Conservation (phyloP, 495 filamentous ascomycete genomes). For the Tuber indicum region DNA sequence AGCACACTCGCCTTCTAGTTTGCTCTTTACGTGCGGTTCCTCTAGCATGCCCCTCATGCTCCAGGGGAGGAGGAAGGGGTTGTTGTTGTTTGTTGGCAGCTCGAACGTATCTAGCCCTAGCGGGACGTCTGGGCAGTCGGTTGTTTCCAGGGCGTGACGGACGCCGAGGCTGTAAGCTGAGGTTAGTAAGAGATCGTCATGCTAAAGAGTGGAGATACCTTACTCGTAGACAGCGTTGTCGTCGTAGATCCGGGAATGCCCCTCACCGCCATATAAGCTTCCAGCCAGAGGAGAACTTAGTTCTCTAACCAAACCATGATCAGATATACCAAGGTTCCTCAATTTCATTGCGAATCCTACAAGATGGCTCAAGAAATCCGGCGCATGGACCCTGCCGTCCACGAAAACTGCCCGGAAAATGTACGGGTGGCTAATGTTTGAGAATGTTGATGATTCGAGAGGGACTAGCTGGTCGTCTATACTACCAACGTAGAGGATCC, state of each 20-base stretch:
- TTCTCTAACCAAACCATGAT: slow-evolving; percentile 90
- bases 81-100: slow-evolving; percentile 52
- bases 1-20: slow-evolving; percentile 66
- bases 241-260: slow-evolving; percentile 88
- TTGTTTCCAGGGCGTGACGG: slow-evolving; percentile 78
- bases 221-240: slow-evolving; percentile 83
- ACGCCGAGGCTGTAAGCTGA: slow-evolving; percentile 60
- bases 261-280: slow-evolving; percentile 83
- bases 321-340: slow-evolving; percentile 81
- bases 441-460: slow-evolving; percentile 82
- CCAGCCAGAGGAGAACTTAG: slow-evolving; percentile 82
- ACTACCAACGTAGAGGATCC: slow-evolving; percentile 78
- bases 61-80: slow-evolving; percentile 87
- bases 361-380: slow-evolving; percentile 86
- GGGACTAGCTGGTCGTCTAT: slow-evolving; percentile 97
- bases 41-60: slow-evolving; percentile 88
- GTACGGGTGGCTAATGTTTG: slow-evolving; percentile 76
- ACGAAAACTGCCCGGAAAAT: slow-evolving; percentile 92
- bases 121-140: slow-evolving; percentile 51
- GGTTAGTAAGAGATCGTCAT: slow-evolving; percentile 15
- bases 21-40: slow-evolving; percentile 79
- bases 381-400: slow-evolving; percentile 83
- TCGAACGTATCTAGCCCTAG: slow-evolving; percentile 51
- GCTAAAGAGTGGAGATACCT: slow-evolving; percentile 33
- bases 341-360: slow-evolving; percentile 90